Evolutionary conservation across 2,329 filamentous ascomycete genomes (phyloP), one percentile per base, ranked within the genome.

Genomic region (Trichophyton schoenleinii): DNA sequence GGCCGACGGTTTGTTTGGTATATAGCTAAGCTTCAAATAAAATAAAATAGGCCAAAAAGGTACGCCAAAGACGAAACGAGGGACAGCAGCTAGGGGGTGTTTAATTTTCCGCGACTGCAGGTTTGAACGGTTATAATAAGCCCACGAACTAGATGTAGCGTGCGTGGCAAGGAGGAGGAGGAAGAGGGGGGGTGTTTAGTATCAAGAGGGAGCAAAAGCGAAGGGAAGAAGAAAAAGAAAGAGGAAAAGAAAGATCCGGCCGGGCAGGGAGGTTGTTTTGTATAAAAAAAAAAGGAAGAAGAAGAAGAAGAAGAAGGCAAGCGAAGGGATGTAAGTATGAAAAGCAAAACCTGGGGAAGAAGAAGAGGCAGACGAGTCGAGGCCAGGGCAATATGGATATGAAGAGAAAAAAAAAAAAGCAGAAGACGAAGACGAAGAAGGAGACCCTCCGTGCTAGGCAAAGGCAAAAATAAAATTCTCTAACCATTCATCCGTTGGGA

Each of bases 321-420:
- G 34, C 34, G 34, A 36, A 11, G 34, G 34, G 8, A 36, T 36
- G 34, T 36, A 36, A 36, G 34, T 36, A 49, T 11, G 46, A 28
- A 49, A 49, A 49, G 46, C 46, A 55, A 55, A 55, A 55, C 49
- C 49, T 55, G 49, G 49, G 49, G 49, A 55, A 55, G 49, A 34
- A 28, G 13, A 9, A 20, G 41, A 49, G 8, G 34, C 34, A 36
- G 34, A 11, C 3, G 22, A 53, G 48, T 25, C 11, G n/a, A 28
- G 49, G 22, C 49, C 49, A 55, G 11, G 22, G 25, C 5, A 18
- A 36, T 36, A 36, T 36, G 34, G 34, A 36, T 36, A 36, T 36
- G 34, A 36, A 36, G 34, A 11, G 1, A 0, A 36, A 36, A 11
- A 11, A 36, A 36, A 36, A 36, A 36, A 36, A 8, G 7, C 15